phyloP scores from a whole-genome alignment of 306 rosid genomes.

The Rosa rugosa region DNA sequence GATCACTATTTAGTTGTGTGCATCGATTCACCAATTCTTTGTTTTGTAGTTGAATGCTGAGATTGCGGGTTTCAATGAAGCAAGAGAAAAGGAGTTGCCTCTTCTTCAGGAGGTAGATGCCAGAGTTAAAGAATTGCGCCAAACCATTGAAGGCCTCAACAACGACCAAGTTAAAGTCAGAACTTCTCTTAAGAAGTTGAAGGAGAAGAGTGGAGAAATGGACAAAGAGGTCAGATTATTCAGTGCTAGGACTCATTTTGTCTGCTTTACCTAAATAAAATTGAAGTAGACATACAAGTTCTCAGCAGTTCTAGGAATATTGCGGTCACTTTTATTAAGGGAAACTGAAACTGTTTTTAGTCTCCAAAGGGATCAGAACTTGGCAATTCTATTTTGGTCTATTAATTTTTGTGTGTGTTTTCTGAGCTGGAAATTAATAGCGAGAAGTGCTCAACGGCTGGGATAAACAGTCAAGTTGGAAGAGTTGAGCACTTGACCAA shows the following conservation, averaged over 20 bases:
- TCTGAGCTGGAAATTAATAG: neutral
- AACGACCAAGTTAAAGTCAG: slow-evolving; percentile 63
- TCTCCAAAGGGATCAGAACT: neutral
- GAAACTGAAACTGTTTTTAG: neutral
- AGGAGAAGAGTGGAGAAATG: slow-evolving; percentile 65
- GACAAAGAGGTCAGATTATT: slow-evolving; percentile 65
- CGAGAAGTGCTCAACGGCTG: no score
- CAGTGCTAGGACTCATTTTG: slow-evolving; percentile 13
- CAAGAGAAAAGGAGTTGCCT: slow-evolving; percentile 69
- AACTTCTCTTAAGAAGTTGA: slow-evolving; percentile 52
- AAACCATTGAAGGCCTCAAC: slow-evolving; percentile 63
- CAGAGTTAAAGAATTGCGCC: slow-evolving; percentile 70
- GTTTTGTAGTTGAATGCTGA: slow-evolving; percentile 58
- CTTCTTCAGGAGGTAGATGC: slow-evolving; percentile 69
- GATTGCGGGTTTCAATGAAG: slow-evolving; percentile 54
- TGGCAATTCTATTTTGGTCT: neutral
- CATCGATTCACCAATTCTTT: slow-evolving; percentile 17
- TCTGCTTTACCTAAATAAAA: slow-evolving; percentile 6
- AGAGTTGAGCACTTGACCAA: no score
- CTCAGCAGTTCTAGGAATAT: neutral
- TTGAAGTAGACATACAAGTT: slow-evolving; percentile 5
- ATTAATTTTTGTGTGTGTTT: no score
- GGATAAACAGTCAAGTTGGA: no score
- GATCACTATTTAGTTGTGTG: neutral
- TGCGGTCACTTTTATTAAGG: neutral